Evolutionary conservation across 202 grass and related monocot species (phyloP), one percentile per base, ranked within the genome.

Genomic region (Bolboschoenoplectus hybrid): DNA sequence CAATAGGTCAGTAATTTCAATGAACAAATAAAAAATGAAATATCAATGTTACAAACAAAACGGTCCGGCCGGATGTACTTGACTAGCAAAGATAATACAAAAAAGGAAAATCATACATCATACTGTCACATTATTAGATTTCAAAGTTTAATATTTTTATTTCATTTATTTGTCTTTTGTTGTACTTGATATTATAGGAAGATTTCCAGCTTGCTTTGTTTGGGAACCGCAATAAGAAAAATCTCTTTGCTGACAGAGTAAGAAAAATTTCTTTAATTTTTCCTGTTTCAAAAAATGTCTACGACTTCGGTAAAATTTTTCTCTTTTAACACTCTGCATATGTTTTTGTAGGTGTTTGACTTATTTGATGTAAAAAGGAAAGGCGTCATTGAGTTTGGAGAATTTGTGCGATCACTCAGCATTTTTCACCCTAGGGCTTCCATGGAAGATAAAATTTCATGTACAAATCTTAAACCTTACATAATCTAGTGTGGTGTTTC

Each of bases 361-460:
- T 70, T 97, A 49, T 97, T 97, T 84, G 92, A 97, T 88, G 80
- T 89, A 19, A 94, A 97, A 58, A 83, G 80, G 40, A 91, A 97
- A 36, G 92, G 95, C 0, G 85, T 94, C 43, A 94, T 97, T 63
- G 95, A 97, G 17, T 97, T 97, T 2, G 91, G 81, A 14, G 95
- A 93, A 66, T 97, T 97, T 45, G 89, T 97, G 67, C 91, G 88
- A 73, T 97, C 92, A 47, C 95, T 97, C 55, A 85, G 65, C 65
- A 86, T 97, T 81, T 97, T 97, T 69, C 95, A 97, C 47, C 95
- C 95, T 1, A 86, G 90, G 72, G 87, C 91, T 14, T 72, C 89
- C 5, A 46, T 81, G 43, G 77, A 65, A 68, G 86, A 97, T 12
- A 97, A 97, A 85, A 91, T 93, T 45, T 66, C 92, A 16, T 97